Evolutionary conservation across 257 asterid genomes (phyloP).

Genomic region (Verbena officinalis): DNA sequence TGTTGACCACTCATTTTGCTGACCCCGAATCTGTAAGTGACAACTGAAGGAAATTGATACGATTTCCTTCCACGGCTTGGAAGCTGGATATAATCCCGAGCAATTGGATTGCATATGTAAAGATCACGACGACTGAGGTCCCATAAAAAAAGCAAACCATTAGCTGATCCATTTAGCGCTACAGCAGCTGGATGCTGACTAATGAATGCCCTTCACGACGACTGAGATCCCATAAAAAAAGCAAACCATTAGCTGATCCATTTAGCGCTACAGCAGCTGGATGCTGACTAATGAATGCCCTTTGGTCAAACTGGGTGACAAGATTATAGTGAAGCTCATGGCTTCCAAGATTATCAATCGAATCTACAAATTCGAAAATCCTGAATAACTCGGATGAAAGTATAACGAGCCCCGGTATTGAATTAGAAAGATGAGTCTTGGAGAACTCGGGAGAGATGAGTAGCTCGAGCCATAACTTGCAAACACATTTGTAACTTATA

Average conservation of each 20-base stretch:
- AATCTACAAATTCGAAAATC: conserved; percentile 29
- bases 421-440: conserved; percentile 24
- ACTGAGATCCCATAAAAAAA: background rate
- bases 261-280: background rate
- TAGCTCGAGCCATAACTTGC: conserved; percentile 34
- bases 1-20: conserved; percentile 29
- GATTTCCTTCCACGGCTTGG: conserved; percentile 16
- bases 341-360: background rate
- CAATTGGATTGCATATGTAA: conserved; percentile 45
- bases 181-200: background rate
- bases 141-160: conserved; percentile 28
- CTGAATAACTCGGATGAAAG: background rate
- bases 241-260: conserved; percentile 30
- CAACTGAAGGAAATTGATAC: conserved; percentile 5
- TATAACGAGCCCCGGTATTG: conserved; percentile 32
- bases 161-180: conserved; percentile 13
- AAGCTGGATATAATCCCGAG: conserved; percentile 34
- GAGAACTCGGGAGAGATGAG: conserved; percentile 25
- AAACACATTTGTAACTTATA: conserved; percentile 36
- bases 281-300: background rate
- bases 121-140: background rate
- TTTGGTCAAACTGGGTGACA: conserved; percentile 3
- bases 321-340: conserved; percentile 32
- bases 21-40: conserved; percentile 45
- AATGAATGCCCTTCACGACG: no score